Evolutionary conservation across 805 yeast genomes (phyloP).

Genomic region (Candida mattraensis): DNA sequence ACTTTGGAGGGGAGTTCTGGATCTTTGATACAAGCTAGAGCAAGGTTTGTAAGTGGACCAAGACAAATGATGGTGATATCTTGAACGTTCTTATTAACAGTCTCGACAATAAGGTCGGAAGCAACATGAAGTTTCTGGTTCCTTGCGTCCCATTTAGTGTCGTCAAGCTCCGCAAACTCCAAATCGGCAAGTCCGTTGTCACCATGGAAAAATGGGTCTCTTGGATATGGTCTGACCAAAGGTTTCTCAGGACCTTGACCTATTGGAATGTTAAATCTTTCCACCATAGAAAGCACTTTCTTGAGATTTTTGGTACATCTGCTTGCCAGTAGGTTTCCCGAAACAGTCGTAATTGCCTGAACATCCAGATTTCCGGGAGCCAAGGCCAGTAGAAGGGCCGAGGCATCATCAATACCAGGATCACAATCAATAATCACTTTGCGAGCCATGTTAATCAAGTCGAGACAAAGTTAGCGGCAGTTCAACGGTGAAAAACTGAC

Average conservation of each 20-base stretch:
- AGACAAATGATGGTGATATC: conserved; percentile 25
- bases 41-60: conserved; percentile 28
- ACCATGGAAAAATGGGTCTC: conserved; percentile 30
- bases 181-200: conserved; percentile 27
- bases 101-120: conserved; percentile 24
- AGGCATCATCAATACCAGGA: conserved; percentile 31
- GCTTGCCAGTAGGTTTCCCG: conserved; percentile 27
- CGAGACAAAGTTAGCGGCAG: no score
- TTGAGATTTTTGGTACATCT: conserved; percentile 24
- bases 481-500: no score
- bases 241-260: conserved; percentile 32
- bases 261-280: conserved; percentile 21
- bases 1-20: conserved; percentile 23
- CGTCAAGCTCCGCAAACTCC: conserved; percentile 20
- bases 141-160: conserved; percentile 14
- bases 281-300: conserved; percentile 23
- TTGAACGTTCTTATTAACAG: conserved; percentile 17
- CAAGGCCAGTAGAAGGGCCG: conserved; percentile 25
- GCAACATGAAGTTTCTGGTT: conserved; percentile 16
- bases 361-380: conserved; percentile 26
- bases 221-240: conserved; percentile 26
- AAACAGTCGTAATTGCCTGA: conserved; percentile 29
- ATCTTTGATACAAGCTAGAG: conserved; percentile 27
- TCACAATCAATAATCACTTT: conserved; percentile 30
- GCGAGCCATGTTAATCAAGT: no score